Percentiles rank a stretch among this genome's conserved stretches.
Conservation (phyloP, 441 rosid species). For the Adansonia madagascariensis region DNA sequence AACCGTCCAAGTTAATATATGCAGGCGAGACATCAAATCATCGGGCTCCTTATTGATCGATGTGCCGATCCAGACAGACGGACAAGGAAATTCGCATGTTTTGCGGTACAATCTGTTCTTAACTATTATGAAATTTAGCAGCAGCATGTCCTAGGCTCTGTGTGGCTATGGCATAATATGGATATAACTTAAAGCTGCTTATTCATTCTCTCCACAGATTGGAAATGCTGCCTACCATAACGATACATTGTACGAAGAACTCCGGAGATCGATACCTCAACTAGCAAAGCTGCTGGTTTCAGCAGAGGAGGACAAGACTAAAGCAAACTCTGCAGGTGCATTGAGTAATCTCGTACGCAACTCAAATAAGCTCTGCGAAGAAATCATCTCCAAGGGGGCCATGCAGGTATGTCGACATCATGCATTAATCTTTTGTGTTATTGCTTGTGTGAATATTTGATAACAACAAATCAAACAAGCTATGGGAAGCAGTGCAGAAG, state of each 20-base stretch:
- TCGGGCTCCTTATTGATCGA: conserved; percentile 80
- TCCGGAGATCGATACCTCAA: conserved; percentile 86
- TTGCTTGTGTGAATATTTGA: not conserved
- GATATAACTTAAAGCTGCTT: not conserved
- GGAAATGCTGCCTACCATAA: conserved; percentile 98
- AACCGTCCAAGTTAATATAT: conserved; percentile 30
- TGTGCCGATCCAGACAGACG: conserved; percentile 96
- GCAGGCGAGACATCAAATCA: conserved; percentile 73
- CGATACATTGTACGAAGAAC: conserved; percentile 80
- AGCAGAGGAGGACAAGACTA: conserved; percentile 93
- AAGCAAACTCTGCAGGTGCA: conserved; percentile 98
- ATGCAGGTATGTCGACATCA: conserved; percentile 66
- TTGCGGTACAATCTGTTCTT: conserved; percentile 67
- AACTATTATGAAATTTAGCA: not conserved
- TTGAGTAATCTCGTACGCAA: conserved; percentile 97
- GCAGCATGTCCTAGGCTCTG: not conserved
- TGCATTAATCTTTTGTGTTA: not conserved
- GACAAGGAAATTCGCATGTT: conserved; percentile 95
- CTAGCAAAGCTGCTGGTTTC: conserved; percentile 75
- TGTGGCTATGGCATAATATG: not conserved
- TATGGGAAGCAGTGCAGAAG: not conserved
- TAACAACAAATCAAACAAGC: not conserved
- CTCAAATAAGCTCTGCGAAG: conserved; percentile 88
- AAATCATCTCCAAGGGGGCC: conserved; percentile 90
- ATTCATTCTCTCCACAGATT: conserved; percentile 51